phyloP scores from a whole-genome alignment of 2,329 filamentous ascomycete species.

The Stemphylium vesicarium region DNA sequence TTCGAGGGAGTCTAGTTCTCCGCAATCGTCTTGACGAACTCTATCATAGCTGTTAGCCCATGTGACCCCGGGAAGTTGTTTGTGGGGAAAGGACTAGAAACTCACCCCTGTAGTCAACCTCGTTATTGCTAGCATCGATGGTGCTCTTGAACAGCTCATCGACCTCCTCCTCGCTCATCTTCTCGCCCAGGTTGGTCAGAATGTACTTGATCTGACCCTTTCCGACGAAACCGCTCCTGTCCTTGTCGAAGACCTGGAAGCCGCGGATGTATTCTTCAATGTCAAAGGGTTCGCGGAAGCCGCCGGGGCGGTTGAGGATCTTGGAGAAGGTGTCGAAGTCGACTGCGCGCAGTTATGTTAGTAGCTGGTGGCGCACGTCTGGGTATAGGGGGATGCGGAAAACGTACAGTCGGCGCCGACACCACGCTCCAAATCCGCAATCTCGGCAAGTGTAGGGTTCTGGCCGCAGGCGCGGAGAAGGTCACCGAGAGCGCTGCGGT shows the following conservation, averaged over 20 bases:
- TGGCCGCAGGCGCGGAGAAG: constrained; percentile 95
- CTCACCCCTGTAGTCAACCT: constrained; percentile 96
- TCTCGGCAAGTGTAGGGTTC: constrained; percentile 95
- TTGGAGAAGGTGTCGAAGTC: constrained; percentile 98
- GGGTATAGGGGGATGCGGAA: not conserved
- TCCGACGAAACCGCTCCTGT: constrained; percentile 96
- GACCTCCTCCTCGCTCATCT: constrained; percentile 99
- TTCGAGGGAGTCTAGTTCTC: constrained; percentile 40
- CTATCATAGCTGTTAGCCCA: constrained; percentile 22
- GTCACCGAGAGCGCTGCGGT: constrained; percentile 86
- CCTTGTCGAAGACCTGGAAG: constrained; percentile 99
- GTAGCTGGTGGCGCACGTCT: not conserved
- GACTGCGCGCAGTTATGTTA: constrained; percentile 62
- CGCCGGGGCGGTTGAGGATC: constrained; percentile 94
- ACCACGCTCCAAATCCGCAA: constrained; percentile 87
- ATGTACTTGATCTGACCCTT: constrained; percentile 98
- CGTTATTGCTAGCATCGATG: constrained; percentile 91
- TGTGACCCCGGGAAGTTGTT: too few species aligned
- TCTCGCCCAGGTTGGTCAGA: constrained; percentile 96
- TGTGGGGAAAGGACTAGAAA: not conserved
- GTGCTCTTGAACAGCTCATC: constrained; percentile 94
- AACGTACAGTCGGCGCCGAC: constrained; percentile 89
- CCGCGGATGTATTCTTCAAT: constrained; percentile 98
- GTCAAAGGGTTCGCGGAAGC: constrained; percentile 97
- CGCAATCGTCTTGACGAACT: constrained; percentile 50